phyloP scores from a whole-genome alignment of 164 flowering plant genomes.

The Vitis labrusca region DNA sequence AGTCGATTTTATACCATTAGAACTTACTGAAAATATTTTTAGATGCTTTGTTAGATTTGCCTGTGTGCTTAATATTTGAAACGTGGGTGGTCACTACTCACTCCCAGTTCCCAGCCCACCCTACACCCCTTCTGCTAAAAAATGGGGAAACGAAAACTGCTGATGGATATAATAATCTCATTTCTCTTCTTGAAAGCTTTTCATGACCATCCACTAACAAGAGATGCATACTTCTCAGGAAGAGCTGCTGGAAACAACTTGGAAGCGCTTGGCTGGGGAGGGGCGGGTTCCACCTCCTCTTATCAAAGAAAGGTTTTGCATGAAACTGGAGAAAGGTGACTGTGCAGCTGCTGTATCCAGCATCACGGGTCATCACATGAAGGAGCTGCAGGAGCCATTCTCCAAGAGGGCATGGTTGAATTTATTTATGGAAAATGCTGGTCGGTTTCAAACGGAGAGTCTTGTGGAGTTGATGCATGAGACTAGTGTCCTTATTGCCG shows the following conservation, averaged over 20 bases:
- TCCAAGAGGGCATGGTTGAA: conserved; percentile 64
- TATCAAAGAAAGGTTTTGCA: conserved; percentile 61
- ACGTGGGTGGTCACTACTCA: no score
- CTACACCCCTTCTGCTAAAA: no score
- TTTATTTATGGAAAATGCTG: conserved; percentile 40
- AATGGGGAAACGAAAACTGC: no score
- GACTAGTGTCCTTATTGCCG: conserved; percentile 19
- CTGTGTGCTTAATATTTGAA: no score
- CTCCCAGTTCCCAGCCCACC: no score
- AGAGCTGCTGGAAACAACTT: conserved; percentile 64
- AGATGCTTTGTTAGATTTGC: no score
- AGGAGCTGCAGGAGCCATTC: conserved; percentile 28
- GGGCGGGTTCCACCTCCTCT: conserved; percentile 47
- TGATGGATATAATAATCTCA: no score
- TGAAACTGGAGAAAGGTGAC: conserved; percentile 54
- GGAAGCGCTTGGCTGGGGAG: conserved; percentile 54
- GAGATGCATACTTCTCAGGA: conserved; percentile 36
- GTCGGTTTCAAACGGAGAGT: conserved; percentile 38
- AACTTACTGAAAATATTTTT: no score
- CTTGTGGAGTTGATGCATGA: conserved; percentile 43
- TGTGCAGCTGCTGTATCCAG: conserved; percentile 51
- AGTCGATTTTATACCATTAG: no score
- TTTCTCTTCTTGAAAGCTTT: no score
- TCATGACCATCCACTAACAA: neutral
- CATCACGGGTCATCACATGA: conserved; percentile 21